phyloP scores from a whole-genome alignment of 306 rosid genomes.

The Leucaena leucocephala region DNA sequence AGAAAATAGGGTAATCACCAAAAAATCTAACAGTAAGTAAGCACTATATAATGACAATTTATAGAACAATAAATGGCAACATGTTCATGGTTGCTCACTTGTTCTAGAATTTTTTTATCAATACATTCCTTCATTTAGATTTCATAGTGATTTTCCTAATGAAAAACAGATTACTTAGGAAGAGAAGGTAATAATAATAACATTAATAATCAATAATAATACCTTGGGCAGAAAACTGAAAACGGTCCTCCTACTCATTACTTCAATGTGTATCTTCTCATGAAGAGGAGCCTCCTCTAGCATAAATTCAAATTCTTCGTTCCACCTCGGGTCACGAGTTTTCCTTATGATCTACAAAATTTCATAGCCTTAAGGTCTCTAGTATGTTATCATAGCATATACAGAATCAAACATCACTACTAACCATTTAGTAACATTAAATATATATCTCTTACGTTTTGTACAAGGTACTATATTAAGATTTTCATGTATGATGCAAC shows the following conservation, averaged over 20 bases:
- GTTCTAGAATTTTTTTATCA: too few relatives aligned
- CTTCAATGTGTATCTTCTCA: slow-evolving; percentile 80
- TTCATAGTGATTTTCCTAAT: too few relatives aligned
- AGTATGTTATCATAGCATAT: neutral
- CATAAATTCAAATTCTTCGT: slow-evolving; percentile 87
- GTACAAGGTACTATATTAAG: neutral
- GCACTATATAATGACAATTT: too few relatives aligned
- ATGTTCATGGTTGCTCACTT: too few relatives aligned
- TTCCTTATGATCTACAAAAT: slow-evolving; percentile 61
- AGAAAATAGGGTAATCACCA: too few relatives aligned
- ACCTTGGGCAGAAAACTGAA: slow-evolving; percentile 72
- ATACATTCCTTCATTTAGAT: too few relatives aligned
- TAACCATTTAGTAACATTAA: neutral
- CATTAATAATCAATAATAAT: neutral
- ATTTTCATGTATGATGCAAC: neutral
- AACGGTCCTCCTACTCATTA: slow-evolving; percentile 63
- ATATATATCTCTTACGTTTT: neutral
- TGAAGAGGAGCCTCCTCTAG: slow-evolving; percentile 85
- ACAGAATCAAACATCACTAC: neutral
- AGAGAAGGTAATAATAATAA: too few relatives aligned
- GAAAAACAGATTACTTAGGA: too few relatives aligned
- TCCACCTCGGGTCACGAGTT: slow-evolving; percentile 83
- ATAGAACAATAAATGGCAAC: too few relatives aligned
- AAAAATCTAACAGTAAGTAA: too few relatives aligned
- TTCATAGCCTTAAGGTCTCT: neutral